Percentiles rank a stretch among this genome's conserved stretches.
Evolutionary conservation across 768 basidiomycete species (phyloP).

Genomic region (Suillus luteus): DNA sequence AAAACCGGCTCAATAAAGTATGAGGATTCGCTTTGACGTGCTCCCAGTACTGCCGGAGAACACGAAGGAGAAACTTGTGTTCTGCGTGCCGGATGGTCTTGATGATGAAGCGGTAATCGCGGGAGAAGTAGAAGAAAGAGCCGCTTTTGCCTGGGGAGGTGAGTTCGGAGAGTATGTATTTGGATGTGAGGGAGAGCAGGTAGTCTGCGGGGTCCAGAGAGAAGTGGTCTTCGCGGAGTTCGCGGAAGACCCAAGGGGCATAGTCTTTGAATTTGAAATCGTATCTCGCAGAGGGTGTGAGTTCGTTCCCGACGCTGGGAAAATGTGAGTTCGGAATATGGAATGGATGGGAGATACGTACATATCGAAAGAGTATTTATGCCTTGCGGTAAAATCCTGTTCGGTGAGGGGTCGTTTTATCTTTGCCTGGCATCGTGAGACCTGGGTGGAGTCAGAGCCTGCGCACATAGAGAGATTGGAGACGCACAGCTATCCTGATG

Average conservation of each 20-base stretch:
- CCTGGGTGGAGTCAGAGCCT: conserved; percentile 45
- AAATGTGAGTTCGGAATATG: conserved; percentile 13
- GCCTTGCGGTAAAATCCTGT: conserved; percentile 84
- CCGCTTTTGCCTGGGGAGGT: conserved; percentile 98
- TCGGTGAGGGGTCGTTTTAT: conserved; percentile 80
- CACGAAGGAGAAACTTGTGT: conserved; percentile 87
- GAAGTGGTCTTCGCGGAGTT: conserved; percentile 91
- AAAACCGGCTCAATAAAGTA: conserved; percentile 91
- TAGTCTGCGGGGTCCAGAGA: conserved; percentile 97
- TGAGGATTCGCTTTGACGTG: conserved; percentile 92
- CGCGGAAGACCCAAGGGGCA: conserved; percentile 96
- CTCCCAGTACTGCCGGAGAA: conserved; percentile 80
- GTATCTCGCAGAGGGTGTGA: conserved; percentile 96
- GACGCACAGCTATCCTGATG: conserved; percentile 87
- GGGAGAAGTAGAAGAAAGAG: conserved; percentile 98
- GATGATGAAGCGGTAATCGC: conserved; percentile 99
- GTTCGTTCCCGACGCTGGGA: conserved; percentile 88
- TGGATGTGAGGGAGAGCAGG: conserved; percentile 91
- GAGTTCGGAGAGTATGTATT: conserved; percentile 97
- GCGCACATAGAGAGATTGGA: conserved; percentile 6
- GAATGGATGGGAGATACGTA: conserved; percentile 38
- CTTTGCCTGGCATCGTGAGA: conserved; percentile 96
- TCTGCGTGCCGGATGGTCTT: conserved; percentile 96
- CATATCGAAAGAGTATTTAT: conserved; percentile 99
- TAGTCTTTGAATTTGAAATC: conserved; percentile 99